Base-by-base conservation (phyloP, 768 basidiomycete genomes). In the Mycena latifolia region DNA sequence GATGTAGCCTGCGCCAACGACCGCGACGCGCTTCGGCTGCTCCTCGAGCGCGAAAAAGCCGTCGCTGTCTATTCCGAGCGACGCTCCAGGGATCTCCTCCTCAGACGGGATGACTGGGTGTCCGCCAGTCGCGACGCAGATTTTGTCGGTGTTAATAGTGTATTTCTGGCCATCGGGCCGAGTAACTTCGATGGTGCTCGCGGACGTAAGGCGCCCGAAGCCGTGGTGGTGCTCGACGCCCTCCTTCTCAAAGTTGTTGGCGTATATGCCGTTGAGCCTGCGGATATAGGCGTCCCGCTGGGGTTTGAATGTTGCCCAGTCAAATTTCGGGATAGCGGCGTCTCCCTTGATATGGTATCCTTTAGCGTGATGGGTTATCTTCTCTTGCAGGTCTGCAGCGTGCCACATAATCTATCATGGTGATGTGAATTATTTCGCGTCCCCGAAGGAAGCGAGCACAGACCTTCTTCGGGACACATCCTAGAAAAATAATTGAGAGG, bases 381-480 rank as follows among this genome's bases (percentile, higher is more conserved):
- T 93, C 74, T 99, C 96, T 31, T 92, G 90, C 61, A 95, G 81
- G 79, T 96, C 94, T 28, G 94, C 93, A 43, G 95, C 94, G 68
- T 96, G 92, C 97, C 97, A 99, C 97, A 99, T 99, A 60, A 99
- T 90, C 94, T 97, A 62, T n/a, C 58, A 63, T 33, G 10, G 5
- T 20, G 18, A 48, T 48, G 20, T 45, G n/a, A 56, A n/a, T 43
- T 11, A 43, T 43, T 61, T 62, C 31, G 47, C 41, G 46, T 54
- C 37, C 15, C 37, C 29, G 10, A 35, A 27, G 35, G 20, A 28
- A 46, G 14, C 33, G 18, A 33, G 39, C 22, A 71, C 80, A 52
- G 54, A 89, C 95, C 84, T 98, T 99, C 82, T 99, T 99, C 18
- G 98, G 98, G 7, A 99, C 95, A 81, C 97, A 98, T 73, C 95